Conservation (phyloP, 768 basidiomycete species). For the Roridomyces roridus region DNA sequence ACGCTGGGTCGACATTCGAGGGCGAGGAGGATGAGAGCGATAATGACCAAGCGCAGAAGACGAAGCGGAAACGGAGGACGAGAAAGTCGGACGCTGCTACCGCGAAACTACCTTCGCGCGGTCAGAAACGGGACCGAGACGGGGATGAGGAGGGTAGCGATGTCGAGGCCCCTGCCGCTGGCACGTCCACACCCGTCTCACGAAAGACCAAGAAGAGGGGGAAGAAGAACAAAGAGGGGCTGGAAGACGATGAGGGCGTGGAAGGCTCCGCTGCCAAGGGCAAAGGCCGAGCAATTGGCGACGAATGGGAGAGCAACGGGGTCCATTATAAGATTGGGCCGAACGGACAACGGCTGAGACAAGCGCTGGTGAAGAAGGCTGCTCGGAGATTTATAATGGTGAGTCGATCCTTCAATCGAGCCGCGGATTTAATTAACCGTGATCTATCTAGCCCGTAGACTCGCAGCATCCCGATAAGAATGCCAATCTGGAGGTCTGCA, state of each 20-base stretch:
- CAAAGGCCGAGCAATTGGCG: constrained; percentile 66
- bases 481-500: constrained; percentile 70
- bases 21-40: constrained; percentile 57
- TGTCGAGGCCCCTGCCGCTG: constrained; percentile 41
- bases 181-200: constrained; percentile 27
- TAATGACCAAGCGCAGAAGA: constrained; percentile 48
- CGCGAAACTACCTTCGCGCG: constrained; percentile 42
- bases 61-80: constrained; percentile 64
- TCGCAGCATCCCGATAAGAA: constrained; percentile 79
- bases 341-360: constrained; percentile 72
- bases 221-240: constrained; percentile 43
- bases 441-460: constrained; percentile 64
- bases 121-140: constrained; percentile 74
- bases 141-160: constrained; percentile 53
- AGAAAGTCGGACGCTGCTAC: constrained; percentile 53
- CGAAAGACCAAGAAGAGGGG: constrained; percentile 59
- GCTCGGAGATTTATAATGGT: constrained; percentile 79
- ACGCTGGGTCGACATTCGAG: constrained; percentile 75
- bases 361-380: constrained; percentile 73
- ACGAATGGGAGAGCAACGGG: constrained; percentile 79
- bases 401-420: constrained; percentile 28
- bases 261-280: constrained; percentile 58
- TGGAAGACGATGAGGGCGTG: constrained; percentile 41
- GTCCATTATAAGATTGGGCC: constrained; percentile 73
- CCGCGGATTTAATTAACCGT: not conserved